Conservation (phyloP, 768 basidiomycete species). For the Amanita muscaria region DNA sequence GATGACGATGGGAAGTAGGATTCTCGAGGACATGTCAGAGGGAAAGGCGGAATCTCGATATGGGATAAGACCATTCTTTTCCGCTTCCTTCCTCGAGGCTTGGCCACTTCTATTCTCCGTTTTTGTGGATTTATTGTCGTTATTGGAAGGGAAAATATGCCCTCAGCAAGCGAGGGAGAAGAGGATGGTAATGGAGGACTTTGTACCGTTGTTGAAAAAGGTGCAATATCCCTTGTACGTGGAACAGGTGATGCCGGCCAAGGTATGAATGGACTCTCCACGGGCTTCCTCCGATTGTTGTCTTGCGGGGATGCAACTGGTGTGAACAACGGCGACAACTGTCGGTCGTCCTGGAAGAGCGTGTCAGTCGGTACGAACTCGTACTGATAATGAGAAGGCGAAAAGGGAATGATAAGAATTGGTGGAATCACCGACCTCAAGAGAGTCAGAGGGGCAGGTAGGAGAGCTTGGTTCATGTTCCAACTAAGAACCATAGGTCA, state of each 20-base stretch:
- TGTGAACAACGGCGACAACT: slow-evolving; percentile 11
- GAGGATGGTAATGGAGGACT: background rate
- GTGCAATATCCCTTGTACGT: background rate
- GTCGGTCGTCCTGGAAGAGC: background rate
- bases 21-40: slow-evolving; percentile 5
- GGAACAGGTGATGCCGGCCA: background rate
- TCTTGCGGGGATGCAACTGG: slow-evolving; percentile 12
- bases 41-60: slow-evolving; percentile 19
- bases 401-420: too few relatives aligned
- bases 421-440: background rate
- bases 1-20: slow-evolving; percentile 12
- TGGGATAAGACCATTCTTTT: slow-evolving; percentile 14
- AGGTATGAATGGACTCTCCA: too few relatives aligned
- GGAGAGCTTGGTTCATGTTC: too few relatives aligned
- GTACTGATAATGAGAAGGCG: background rate
- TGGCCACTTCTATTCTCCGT: background rate
- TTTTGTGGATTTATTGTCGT: background rate
- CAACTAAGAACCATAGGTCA: background rate
- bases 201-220: background rate
- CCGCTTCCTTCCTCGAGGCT: background rate
- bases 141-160: background rate
- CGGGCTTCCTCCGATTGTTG: too few relatives aligned
- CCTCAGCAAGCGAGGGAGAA: background rate
- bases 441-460: background rate
- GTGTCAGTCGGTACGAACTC: background rate